phyloP scores from a whole-genome alignment of 108 stramenopile genomes.

The Fragilaria radians region DNA sequence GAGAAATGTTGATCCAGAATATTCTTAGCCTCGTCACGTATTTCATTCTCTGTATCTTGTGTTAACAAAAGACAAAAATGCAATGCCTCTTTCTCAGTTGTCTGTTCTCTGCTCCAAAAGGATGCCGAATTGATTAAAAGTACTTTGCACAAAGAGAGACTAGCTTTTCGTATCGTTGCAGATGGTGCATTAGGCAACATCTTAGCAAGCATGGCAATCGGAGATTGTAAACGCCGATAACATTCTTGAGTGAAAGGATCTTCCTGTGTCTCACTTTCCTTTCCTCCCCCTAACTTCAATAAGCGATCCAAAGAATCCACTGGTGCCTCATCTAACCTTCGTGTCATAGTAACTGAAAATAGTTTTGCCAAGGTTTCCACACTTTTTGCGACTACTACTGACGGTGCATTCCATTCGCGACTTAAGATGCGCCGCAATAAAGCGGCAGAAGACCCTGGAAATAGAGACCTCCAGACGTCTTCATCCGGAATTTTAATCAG shows the following conservation, averaged over 20 bases:
- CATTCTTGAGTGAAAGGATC: constrained; percentile 25
- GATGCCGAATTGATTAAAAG: constrained; percentile 22
- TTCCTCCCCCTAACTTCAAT: not conserved
- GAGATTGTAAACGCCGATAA: constrained; percentile 29
- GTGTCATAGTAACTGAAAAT: constrained; percentile 13
- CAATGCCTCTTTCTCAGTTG: constrained; percentile 12
- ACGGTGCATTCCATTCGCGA: not conserved
- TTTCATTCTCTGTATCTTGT: constrained; percentile 12
- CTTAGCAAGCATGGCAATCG: constrained; percentile 24
- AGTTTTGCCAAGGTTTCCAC: constrained; percentile 13
- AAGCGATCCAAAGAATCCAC: not conserved
- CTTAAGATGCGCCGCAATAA: not conserved
- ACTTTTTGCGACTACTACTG: constrained; percentile 18
- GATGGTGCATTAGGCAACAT: constrained; percentile 15
- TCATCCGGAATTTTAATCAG: constrained; percentile 18
- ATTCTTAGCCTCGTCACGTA: not conserved
- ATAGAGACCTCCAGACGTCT: constrained; percentile 24
- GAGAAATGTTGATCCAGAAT: not conserved
- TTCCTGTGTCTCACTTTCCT: not conserved
- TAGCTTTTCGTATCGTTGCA: constrained; percentile 18
- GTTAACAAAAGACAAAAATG: constrained; percentile 29
- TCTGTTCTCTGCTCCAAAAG: constrained; percentile 21
- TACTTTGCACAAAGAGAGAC: constrained; percentile 13
- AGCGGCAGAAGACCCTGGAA: constrained; percentile 39
- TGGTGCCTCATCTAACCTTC: constrained; percentile 1